Conservation (phyloP, 257 asterid genomes). For the Solanum ahanhuiri region DNA sequence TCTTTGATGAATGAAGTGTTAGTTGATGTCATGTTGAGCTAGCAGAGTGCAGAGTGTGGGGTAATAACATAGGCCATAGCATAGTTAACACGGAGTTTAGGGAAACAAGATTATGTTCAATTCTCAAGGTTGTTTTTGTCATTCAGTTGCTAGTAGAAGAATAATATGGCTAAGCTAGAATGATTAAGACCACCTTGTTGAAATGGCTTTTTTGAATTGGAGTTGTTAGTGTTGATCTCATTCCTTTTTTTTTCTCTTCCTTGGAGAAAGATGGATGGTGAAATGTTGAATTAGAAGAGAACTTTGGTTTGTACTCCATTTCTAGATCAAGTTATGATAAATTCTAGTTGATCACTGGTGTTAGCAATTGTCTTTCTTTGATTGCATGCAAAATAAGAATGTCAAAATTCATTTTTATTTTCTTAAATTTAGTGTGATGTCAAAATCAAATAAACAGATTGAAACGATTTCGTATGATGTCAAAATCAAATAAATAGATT, state of each 20-base stretch:
- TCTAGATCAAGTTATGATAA: background rate
- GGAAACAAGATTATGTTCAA: background rate
- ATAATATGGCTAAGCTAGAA: background rate
- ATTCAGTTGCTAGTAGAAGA: constrained; percentile 3
- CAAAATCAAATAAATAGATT: too few relatives aligned
- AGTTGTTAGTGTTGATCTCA: background rate
- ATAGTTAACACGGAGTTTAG: background rate
- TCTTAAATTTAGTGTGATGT: background rate
- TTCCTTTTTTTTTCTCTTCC: background rate
- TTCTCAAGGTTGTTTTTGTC: constrained; percentile 19
- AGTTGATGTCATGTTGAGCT: constrained; percentile 11
- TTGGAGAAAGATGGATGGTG: background rate
- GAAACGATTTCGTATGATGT: too few relatives aligned
- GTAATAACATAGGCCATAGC: background rate
- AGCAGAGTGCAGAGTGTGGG: background rate
- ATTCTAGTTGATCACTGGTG: background rate
- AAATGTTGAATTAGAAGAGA: constrained; percentile 8
- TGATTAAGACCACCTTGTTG: constrained; percentile 2
- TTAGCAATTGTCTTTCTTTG: background rate
- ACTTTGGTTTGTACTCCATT: background rate
- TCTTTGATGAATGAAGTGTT: constrained; percentile 41
- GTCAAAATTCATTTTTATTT: background rate
- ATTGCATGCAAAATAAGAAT: background rate
- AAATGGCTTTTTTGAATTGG: background rate
- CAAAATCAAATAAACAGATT: background rate